Conservation (phyloP, 805 yeast genomes). For the Barnettozyma sp. region DNA sequence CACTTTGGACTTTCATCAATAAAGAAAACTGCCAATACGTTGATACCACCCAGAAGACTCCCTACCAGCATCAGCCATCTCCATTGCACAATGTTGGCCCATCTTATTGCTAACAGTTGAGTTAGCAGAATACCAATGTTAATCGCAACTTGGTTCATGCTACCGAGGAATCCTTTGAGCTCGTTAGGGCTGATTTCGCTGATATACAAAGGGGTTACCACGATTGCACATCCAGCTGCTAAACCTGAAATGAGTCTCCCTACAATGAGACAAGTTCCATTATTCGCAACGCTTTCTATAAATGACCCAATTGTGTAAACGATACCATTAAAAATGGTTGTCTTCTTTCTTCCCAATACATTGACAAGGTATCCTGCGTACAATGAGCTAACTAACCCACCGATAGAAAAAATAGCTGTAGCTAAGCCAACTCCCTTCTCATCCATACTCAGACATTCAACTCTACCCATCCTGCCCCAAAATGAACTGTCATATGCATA, state of each 20-base stretch:
- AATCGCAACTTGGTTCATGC: conserved; percentile 82
- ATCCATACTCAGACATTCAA: conserved; percentile 51
- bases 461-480: conserved; percentile 35
- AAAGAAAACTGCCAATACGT: conserved; percentile 37
- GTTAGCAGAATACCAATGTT: conserved; percentile 80
- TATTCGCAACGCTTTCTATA: conserved; percentile 45
- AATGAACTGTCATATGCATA: conserved; percentile 18
- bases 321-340: conserved; percentile 44
- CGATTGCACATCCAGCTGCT: conserved; percentile 85
- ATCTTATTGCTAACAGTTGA: conserved; percentile 62
- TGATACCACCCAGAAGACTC: conserved; percentile 42
- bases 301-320: conserved; percentile 57
- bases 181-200: conserved; percentile 71
- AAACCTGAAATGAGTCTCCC: conserved; percentile 80
- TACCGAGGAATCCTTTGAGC: conserved; percentile 72
- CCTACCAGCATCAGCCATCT: conserved; percentile 63
- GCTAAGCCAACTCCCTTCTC: conserved; percentile 59
- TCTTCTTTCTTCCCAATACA: conserved; percentile 51
- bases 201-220: conserved; percentile 75
- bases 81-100: conserved; percentile 68
- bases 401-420: conserved; percentile 75
- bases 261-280: conserved; percentile 37
- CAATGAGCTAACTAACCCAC: conserved; percentile 74
- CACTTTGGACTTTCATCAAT: conserved; percentile 81
- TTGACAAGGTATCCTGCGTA: conserved; percentile 63